Evolutionary conservation across 768 basidiomycete genomes (phyloP), one percentile per base, ranked within the genome.

Genomic region (Infundibulicybe gibba): DNA sequence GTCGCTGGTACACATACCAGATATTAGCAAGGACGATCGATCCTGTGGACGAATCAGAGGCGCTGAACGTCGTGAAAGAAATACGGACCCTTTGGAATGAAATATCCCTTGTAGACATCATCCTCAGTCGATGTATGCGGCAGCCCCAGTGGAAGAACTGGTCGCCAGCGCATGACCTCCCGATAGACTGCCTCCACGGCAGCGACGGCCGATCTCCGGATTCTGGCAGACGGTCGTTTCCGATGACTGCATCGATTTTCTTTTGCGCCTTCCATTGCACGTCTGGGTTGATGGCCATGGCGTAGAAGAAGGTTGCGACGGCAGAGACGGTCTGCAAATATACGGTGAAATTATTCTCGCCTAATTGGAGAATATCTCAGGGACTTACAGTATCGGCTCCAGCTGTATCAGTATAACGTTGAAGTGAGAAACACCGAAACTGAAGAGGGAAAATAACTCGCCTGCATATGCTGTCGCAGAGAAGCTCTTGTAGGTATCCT

Each of bases 161-260:
- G 35, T n/a, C 35, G 14, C 35, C 35, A 38, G 4, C 35, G 35
- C n/a, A 38, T n/a, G n/a, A 19, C 35, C 17, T 38, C 35, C n/a
- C 35, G n/a, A 10, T 4, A 14, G 35, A 38, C 10, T 6, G 35
- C 35, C n/a, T 38, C 35, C 35, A 38, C 35, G 35, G 25, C 25
- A 25, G 25, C 25, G 25, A 25, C 25, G 25, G 25, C 11, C 47
- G 33, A 35, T 60, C 59, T 3, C 50, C 48, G 35, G 54, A 47
- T 6, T 48, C 45, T 16, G 59, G 59, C 1, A 60, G 37, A 30
- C 55, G 31, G 16, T 51, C 44, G 12, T n/a, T 30, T 6, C 54
- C 54, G 40, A 59, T 30, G 5, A 54, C 55, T 8, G 19, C 30
- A 33, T 59, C 57, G 32, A 59, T 43, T 44, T 60, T 57, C 2